A percentile compares a stretch with the other conserved stretches of the same genome.
phyloP scores from a whole-genome alignment of 768 basidiomycete species.

The Xerocomus spinulosus region DNA sequence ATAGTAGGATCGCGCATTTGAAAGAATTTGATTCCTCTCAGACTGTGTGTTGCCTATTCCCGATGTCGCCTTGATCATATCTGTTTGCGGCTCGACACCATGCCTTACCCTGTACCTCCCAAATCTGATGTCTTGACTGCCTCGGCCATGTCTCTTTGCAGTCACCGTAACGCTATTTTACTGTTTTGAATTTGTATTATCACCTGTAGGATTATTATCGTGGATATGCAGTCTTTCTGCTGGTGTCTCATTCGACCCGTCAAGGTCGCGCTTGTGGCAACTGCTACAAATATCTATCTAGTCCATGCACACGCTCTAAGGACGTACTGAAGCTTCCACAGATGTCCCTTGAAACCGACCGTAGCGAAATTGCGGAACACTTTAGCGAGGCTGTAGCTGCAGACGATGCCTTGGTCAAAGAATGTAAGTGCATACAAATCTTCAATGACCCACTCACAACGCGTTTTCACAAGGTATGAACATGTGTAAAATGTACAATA shows the following conservation, averaged over 20 bases:
- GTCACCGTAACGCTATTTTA: constrained; percentile 21
- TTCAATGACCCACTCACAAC: constrained; percentile 6
- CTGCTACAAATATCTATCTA: constrained; percentile 1
- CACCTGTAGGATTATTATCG: constrained; percentile 22
- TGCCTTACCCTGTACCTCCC: constrained; percentile 6
- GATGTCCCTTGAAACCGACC: constrained; percentile 23
- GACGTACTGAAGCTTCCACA: neutral
- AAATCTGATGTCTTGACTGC: constrained; percentile 16
- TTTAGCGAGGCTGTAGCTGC: constrained; percentile 28
- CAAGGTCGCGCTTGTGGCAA: constrained; percentile 13
- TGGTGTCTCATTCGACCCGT: constrained; percentile 11
- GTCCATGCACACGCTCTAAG: neutral
- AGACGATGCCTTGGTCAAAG: constrained; percentile 44
- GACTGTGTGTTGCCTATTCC: constrained; percentile 17
- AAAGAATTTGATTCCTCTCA: constrained; percentile 2
- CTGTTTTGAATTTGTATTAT: constrained; percentile 28
- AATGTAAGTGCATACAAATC: constrained; percentile 41
- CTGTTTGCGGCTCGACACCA: constrained; percentile 16
- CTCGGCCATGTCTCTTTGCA: constrained; percentile 7
- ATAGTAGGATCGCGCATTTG: constrained; percentile 10
- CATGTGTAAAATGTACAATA: constrained; percentile 60
- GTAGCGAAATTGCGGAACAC: constrained; percentile 19
- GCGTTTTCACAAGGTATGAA: constrained; percentile 44
- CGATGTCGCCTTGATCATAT: constrained; percentile 21
- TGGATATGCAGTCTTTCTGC: constrained; percentile 15